Conservation (phyloP, 768 basidiomycete species). For the Leccinum olivaceopallidum region DNA sequence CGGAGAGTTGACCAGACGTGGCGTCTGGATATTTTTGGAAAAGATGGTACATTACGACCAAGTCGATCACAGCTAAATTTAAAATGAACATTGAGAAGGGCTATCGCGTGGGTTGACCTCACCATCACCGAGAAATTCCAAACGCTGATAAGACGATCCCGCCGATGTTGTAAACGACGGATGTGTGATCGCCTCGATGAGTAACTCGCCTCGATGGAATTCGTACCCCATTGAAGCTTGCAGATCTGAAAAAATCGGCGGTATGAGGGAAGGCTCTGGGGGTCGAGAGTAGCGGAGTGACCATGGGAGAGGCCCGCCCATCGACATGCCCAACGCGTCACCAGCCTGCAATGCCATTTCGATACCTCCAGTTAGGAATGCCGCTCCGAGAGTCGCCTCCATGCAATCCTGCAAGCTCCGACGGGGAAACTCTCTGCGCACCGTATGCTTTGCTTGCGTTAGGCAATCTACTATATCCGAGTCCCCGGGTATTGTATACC, state of each 20-base stretch:
- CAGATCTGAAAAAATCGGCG: conserved; percentile 52
- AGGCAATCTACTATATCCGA: conserved; percentile 37
- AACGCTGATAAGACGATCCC: conserved; percentile 73
- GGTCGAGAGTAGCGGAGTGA: conserved; percentile 48
- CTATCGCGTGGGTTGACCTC: conserved; percentile 24
- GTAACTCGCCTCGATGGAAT: conserved; percentile 60
- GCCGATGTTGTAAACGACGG: conserved; percentile 63
- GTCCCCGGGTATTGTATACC: conserved; percentile 43
- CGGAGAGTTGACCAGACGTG: conserved; percentile 75
- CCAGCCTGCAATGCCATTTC: conserved; percentile 66
- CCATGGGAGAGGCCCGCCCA: conserved; percentile 78
- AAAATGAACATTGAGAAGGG: conserved; percentile 9
- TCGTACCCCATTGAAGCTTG: conserved; percentile 69
- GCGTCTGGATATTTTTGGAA: conserved; percentile 68
- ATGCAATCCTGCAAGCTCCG: conserved; percentile 84
- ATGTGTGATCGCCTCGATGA: conserved; percentile 84
- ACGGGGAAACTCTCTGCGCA: conserved; percentile 55
- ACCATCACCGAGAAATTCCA: conserved; percentile 93
- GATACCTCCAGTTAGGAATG: conserved; percentile 72
- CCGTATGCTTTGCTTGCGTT: conserved; percentile 28
- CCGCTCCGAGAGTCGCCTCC: conserved; percentile 82
- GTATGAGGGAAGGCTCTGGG: conserved; percentile 35
- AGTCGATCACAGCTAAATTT: conserved; percentile 60
- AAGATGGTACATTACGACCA: conserved; percentile 72
- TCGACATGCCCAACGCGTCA: conserved; percentile 61